phyloP scores from a whole-genome alignment of 2,329 filamentous ascomycete genomes.

The Leptographium galeiforme region DNA sequence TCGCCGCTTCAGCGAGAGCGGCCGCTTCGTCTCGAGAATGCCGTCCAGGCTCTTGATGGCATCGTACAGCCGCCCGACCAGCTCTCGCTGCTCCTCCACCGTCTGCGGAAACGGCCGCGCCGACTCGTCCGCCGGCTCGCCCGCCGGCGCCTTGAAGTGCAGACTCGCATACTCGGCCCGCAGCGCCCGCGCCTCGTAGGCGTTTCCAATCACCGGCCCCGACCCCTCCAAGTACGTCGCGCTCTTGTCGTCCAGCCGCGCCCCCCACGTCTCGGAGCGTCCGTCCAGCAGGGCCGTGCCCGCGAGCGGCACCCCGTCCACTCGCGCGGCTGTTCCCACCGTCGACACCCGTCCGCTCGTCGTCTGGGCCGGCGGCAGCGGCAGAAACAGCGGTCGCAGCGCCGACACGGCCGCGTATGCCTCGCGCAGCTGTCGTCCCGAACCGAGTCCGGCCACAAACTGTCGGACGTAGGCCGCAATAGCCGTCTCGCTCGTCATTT shows the following conservation, averaged over 20 bases:
- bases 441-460: neutral
- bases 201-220: conserved; percentile 5
- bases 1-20: neutral
- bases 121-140: neutral
- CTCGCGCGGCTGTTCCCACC: neutral
- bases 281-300: conserved; percentile 6
- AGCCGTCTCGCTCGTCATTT: conserved; percentile 1
- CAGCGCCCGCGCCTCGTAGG: conserved; percentile 5
- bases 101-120: neutral
- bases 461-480: neutral
- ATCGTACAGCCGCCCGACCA: conserved; percentile 17
- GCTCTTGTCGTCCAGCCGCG: conserved; percentile 5
- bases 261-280: conserved; percentile 1
- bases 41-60: conserved; percentile 12
- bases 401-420: neutral
- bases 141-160: conserved; percentile 1
- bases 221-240: neutral
- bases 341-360: neutral
- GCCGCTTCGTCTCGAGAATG: conserved; percentile 9
- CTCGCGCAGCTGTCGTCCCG: neutral
- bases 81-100: conserved; percentile 11
- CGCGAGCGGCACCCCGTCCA: conserved; percentile 2
- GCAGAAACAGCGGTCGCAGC: conserved; percentile 2
- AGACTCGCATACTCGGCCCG: conserved; percentile 10
- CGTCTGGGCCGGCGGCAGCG: conserved; percentile 3